These are phyloP conservation scores for Boeremia lycopersici DNA, from an alignment of 2,329 filamentous ascomycete species.

Conservation along the genomic window DNA sequence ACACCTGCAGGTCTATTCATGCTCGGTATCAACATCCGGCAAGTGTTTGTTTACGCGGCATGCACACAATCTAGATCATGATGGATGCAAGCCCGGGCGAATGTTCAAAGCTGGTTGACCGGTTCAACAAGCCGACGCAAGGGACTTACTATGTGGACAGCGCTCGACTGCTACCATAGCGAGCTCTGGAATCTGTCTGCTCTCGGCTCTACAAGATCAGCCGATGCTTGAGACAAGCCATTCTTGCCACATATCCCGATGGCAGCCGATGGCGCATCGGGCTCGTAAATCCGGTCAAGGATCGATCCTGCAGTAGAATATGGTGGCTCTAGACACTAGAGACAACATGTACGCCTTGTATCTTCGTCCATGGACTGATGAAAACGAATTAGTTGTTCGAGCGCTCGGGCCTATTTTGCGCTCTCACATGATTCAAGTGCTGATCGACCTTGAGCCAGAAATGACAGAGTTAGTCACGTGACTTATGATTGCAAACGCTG, in stretches of 20 bases:
- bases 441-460: not conserved
- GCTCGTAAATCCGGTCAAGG: too few relatives aligned
- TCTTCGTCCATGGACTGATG: too few relatives aligned
- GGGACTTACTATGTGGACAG: not conserved
- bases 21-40: too few relatives aligned
- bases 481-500: not conserved
- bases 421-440: not conserved
- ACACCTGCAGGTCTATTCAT: not conserved
- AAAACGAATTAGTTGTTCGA: not conserved
- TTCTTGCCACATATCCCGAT: not conserved
- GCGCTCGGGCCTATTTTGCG: not conserved
- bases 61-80: not conserved
- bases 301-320: too few relatives aligned
- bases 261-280: not conserved
- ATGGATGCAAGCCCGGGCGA: not conserved
- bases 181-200: not conserved
- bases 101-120: not conserved
- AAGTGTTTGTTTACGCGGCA: not conserved
- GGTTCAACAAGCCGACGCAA: conserved; percentile 4
- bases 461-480: not conserved
- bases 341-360: too few relatives aligned
- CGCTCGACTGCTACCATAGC: not conserved
- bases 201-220: not conserved
- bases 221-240: not conserved
- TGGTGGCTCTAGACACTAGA: too few relatives aligned